Conservation (phyloP, 169 alveolate genomes). For the Eimeria sp. region DNA sequence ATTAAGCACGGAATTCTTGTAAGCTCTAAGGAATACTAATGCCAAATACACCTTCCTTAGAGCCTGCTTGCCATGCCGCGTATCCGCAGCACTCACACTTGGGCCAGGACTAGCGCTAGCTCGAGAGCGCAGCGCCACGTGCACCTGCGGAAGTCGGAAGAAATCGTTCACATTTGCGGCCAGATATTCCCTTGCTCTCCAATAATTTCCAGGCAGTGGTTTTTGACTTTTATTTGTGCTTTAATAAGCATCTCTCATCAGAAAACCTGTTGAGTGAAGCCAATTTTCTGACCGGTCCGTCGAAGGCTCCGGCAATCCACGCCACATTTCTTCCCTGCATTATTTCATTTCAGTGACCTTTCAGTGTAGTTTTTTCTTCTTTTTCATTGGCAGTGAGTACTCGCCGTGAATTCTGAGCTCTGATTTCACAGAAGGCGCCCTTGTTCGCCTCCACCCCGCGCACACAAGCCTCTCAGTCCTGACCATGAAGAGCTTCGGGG, state of each 20-base stretch:
- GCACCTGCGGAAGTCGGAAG: slow-evolving; percentile 15
- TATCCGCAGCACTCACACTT: neutral
- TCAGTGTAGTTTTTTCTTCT: neutral
- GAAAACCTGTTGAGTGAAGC: slow-evolving; percentile 1
- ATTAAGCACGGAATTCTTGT: neutral
- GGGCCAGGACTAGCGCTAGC: slow-evolving; percentile 53
- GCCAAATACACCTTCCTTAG: neutral
- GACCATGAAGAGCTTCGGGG: slow-evolving; percentile 48
- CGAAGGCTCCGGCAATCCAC: neutral
- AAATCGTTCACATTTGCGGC: neutral
- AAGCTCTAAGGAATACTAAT: neutral
- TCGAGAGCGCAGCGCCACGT: slow-evolving; percentile 1
- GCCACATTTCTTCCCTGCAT: slow-evolving; percentile 18
- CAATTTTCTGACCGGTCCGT: neutral
- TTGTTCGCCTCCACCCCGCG: neutral
- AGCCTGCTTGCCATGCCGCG: neutral
- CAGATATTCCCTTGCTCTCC: neutral
- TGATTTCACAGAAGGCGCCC: slow-evolving; percentile 4
- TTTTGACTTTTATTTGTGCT: neutral
- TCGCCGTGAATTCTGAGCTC: slow-evolving; percentile 22
- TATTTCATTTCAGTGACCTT: neutral
- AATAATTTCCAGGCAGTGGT: neutral
- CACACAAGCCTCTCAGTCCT: slow-evolving; percentile 1
- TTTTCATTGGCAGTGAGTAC: neutral
- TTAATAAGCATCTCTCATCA: neutral